Evolutionary conservation across 441 rosid genomes (phyloP).

Genomic region (Arabidopsis hybrid): DNA sequence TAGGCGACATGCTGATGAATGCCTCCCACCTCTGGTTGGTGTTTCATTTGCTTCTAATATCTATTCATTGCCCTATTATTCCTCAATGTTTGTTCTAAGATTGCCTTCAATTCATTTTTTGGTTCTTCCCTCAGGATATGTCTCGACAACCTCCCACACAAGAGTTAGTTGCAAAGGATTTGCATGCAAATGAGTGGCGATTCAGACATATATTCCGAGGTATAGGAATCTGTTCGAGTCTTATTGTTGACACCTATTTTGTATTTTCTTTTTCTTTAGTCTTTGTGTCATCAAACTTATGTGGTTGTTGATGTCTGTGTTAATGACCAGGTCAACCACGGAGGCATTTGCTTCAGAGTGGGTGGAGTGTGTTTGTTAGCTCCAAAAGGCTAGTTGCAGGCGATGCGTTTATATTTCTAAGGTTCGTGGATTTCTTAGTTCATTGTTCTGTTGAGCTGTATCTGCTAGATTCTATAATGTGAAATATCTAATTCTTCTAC

Average conservation of each 20-base stretch:
- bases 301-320: constrained; percentile 25
- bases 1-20: constrained; percentile 96
- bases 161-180: constrained; percentile 94
- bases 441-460: not conserved
- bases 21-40: constrained; percentile 95
- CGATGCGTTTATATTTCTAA: constrained; percentile 96
- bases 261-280: not conserved
- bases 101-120: not conserved
- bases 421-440: constrained; percentile 51
- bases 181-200: constrained; percentile 92
- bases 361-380: constrained; percentile 99
- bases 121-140: constrained; percentile 74
- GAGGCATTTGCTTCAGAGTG: constrained; percentile 97
- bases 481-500: constrained; percentile 11
- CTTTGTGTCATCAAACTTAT: not conserved
- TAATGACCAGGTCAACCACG: constrained; percentile 87
- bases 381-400: constrained; percentile 98
- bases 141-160: constrained; percentile 97
- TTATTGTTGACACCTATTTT: not conserved
- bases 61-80: not conserved
- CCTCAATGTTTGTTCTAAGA: not conserved
- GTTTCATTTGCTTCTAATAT: not conserved
- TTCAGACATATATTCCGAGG: constrained; percentile 96
- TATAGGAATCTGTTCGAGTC: constrained; percentile 34
- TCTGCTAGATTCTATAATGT: constrained; percentile 4